phyloP scores from a whole-genome alignment of 306 rosid species.

The Glycine tomentella region DNA sequence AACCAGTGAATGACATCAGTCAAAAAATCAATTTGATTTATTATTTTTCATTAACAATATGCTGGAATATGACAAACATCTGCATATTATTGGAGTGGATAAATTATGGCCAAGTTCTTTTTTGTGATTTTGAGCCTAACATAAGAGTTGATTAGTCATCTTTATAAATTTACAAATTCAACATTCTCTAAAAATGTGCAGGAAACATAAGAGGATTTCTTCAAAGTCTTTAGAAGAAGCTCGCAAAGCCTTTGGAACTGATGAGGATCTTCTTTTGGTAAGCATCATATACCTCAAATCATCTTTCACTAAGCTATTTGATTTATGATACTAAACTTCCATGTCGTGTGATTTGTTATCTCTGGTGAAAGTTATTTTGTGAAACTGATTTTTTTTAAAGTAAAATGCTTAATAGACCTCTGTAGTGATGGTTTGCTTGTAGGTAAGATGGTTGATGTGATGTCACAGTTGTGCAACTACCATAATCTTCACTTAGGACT shows the following conservation, averaged over 20 bases:
- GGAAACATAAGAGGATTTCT: constrained; percentile 78
- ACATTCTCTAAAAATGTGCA: constrained; percentile 51
- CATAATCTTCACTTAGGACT: constrained; percentile 35
- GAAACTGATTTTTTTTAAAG: constrained; percentile 8
- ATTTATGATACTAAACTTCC: constrained; percentile 9
- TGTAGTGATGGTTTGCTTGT: neutral
- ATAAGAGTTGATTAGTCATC: constrained; percentile 15
- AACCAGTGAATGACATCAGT: constrained; percentile 1
- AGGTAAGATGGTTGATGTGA: neutral
- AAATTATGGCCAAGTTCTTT: constrained; percentile 12
- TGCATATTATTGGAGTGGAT: constrained; percentile 26
- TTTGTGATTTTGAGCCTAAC: constrained; percentile 33
- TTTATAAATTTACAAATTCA: constrained; percentile 20
- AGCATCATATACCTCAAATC: constrained; percentile 37
- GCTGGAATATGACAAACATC: constrained; percentile 21
- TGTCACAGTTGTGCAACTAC: neutral
- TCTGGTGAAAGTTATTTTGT: neutral
- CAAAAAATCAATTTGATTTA: neutral
- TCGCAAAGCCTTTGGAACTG: constrained; percentile 94
- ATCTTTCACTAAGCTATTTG: constrained; percentile 13
- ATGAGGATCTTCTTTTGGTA: constrained; percentile 97
- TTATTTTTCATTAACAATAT: constrained; percentile 2
- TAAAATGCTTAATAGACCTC: constrained; percentile 11
- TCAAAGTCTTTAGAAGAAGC: constrained; percentile 85
- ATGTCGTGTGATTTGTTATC: too few relatives aligned